Base-by-base conservation (phyloP, 2,329 filamentous ascomycete genomes). In the Claviceps purpurea region DNA sequence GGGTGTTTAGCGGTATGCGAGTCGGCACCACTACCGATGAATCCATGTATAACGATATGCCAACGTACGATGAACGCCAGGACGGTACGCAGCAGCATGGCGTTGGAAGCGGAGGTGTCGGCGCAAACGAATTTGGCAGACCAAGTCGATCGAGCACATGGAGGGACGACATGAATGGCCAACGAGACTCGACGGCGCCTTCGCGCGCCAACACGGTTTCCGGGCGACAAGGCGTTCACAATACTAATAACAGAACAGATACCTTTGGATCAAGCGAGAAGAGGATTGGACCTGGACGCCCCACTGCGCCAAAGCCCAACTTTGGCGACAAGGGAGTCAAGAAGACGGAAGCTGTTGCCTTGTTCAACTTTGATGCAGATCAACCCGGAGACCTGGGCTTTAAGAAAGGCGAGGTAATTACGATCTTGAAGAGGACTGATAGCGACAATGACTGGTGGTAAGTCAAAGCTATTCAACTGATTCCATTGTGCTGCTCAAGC, bases 321-420 rank as follows among this genome's bases (percentile, higher is more conserved):
- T 95, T 95, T 62, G 73, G 69, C 13, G 74, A 73, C 60, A 68
- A 66, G 56, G 81, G 81, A 67, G 71, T 82, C 54, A 78, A 76
- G 64, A 76, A 78, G 59, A 89, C 96, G 59, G 88, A 97, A 69
- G 93, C 89, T 0, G 76, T 96, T 20, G 93, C 93, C 2, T 75
- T 96, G 56, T 97, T 87, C 69, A 95, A 87, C 2, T 98, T 98
- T 64, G 91, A 97, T 56, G 84, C 89, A 0, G 91, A 95, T 62
- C 90, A 96, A 67, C 82, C 89, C 0, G 91, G 91, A 4, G 91
- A 98, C 65, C 67, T 97, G 52, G 88, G 85, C 0, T 98, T 98
- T 71, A 95, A 95, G 73, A 98, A 98, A 75, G 93, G 93, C 20
- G 93, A 98, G 34, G 69, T 97, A 52, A 96, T 98, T 58, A 96